Percentiles rank a stretch among this genome's conserved stretches.
Evolutionary conservation across 2,329 filamentous ascomycete species (phyloP).

Genomic region (Lecanicillium sp.): DNA sequence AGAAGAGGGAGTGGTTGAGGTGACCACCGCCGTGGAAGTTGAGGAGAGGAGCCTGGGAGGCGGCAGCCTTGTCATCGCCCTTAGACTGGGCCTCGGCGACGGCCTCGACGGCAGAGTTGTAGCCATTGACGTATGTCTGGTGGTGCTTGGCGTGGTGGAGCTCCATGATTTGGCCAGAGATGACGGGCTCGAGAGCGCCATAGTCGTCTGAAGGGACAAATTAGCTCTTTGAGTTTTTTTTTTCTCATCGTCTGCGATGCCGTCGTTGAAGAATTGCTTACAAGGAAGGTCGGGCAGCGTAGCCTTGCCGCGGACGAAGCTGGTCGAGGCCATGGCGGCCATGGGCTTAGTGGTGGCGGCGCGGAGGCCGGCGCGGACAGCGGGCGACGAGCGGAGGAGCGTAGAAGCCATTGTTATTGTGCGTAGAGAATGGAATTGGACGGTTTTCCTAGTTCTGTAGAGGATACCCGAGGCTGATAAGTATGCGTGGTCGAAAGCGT

Average conservation of each 20-base stretch:
- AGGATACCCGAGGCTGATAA: too few relatives aligned
- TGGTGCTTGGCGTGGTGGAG: constrained; percentile 93
- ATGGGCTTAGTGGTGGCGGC: constrained; percentile 53
- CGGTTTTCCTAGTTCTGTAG: too few relatives aligned
- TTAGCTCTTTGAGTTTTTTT: too few relatives aligned
- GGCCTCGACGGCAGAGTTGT: constrained; percentile 73
- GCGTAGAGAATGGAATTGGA: constrained; percentile 9
- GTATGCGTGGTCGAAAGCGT: too few relatives aligned
- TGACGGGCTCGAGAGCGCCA: constrained; percentile 75
- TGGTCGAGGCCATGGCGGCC: constrained; percentile 61
- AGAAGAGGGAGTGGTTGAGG: constrained; percentile 82
- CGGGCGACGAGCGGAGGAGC: constrained; percentile 62
- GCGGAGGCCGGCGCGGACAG: constrained; percentile 63
- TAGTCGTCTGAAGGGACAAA: constrained; percentile 99
- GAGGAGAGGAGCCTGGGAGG: constrained; percentile 45
- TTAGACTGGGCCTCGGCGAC: constrained; percentile 55
- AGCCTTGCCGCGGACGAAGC: constrained; percentile 78
- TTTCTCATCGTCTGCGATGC: too few relatives aligned
- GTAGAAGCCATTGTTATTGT: constrained; percentile 59
- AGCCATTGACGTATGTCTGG: constrained; percentile 84
- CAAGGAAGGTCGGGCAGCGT: constrained; percentile 81
- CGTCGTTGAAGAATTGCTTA: constrained; percentile 24
- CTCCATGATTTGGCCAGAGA: constrained; percentile 93
- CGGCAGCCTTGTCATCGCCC: constrained; percentile 46
- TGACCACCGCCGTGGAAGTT: constrained; percentile 82